A percentile compares a stretch with the other conserved stretches of the same genome.
Evolutionary conservation across 2,329 filamentous ascomycete genomes (phyloP).

Genomic region (Exophiala xenobiotica): DNA sequence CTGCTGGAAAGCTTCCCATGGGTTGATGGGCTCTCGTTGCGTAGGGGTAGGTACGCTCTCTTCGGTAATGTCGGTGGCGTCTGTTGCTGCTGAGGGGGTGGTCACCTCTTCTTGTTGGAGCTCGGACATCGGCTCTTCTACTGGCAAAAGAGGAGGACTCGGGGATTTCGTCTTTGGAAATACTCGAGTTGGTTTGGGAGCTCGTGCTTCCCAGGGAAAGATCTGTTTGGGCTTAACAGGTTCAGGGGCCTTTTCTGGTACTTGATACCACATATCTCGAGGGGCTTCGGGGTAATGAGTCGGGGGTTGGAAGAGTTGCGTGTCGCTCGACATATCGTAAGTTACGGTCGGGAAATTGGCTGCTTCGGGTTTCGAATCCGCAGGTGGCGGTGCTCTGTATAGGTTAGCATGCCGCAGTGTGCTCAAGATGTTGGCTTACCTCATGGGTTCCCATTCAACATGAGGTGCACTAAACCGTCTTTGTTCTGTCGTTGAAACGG

Average conservation of each 20-base stretch:
- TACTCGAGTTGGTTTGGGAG: constrained; percentile 57
- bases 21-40: constrained; percentile 19
- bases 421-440: constrained; percentile 41
- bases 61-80: constrained; percentile 6
- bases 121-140: constrained; percentile 2
- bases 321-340: constrained; percentile 81
- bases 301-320: constrained; percentile 73
- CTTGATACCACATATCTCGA: constrained; percentile 82
- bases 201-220: constrained; percentile 85
- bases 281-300: constrained; percentile 77
- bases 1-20: constrained; percentile 64
- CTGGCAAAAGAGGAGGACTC: constrained; percentile 26
- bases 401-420: constrained; percentile 29
- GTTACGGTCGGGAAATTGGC: constrained; percentile 73
- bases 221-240: constrained; percentile 64
- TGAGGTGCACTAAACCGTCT: constrained; percentile 58
- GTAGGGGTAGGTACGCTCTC: constrained; percentile 9
- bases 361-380: constrained; percentile 77
- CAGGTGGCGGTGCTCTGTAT: constrained; percentile 59
- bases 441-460: constrained; percentile 62
- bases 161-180: constrained; percentile 40
- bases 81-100: constrained; percentile 17
- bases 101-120: constrained; percentile 4
- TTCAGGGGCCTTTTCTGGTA: constrained; percentile 60
- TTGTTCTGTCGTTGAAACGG: constrained; percentile 47